These are phyloP conservation scores for Spathaspora girioi DNA, from an alignment of 805 yeast species.

Conservation along the genomic window DNA sequence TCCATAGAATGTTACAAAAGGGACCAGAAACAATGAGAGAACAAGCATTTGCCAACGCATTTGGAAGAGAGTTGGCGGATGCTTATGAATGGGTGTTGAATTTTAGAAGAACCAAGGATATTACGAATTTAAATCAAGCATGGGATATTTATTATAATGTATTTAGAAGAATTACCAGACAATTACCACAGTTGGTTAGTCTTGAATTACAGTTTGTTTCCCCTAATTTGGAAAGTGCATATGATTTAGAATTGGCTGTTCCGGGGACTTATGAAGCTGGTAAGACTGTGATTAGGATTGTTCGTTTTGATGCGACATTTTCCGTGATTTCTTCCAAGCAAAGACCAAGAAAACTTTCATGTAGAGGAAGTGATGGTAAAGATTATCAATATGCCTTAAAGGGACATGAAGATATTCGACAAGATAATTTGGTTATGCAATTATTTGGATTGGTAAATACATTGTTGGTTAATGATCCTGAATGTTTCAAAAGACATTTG, in stretches of 20 bases:
- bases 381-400: conserved; percentile 79
- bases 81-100: conserved; percentile 93
- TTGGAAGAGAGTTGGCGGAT: conserved; percentile 87
- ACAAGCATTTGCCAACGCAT: conserved; percentile 86
- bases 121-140: conserved; percentile 88
- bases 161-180: conserved; percentile 85
- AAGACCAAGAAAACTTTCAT: conserved; percentile 81
- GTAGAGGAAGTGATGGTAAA: conserved; percentile 88
- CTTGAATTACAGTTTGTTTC: conserved; percentile 91
- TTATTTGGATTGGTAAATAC: conserved; percentile 94
- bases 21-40: conserved; percentile 94
- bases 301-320: conserved; percentile 75
- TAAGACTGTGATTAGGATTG: conserved; percentile 68
- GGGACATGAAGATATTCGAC: conserved; percentile 98
- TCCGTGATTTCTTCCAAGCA: conserved; percentile 92
- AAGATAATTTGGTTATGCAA: conserved; percentile 97
- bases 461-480: conserved; percentile 81
- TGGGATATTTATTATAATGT: conserved; percentile 97
- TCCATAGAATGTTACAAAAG: conserved; percentile 77
- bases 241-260: conserved; percentile 78
- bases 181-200: conserved; percentile 79
- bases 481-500: conserved; percentile 92
- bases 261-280: conserved; percentile 94
- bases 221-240: conserved; percentile 77
- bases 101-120: conserved; percentile 79